Evolutionary conservation across 2,329 filamentous ascomycete species (phyloP).

Genomic region (Aspergillus intermedius): DNA sequence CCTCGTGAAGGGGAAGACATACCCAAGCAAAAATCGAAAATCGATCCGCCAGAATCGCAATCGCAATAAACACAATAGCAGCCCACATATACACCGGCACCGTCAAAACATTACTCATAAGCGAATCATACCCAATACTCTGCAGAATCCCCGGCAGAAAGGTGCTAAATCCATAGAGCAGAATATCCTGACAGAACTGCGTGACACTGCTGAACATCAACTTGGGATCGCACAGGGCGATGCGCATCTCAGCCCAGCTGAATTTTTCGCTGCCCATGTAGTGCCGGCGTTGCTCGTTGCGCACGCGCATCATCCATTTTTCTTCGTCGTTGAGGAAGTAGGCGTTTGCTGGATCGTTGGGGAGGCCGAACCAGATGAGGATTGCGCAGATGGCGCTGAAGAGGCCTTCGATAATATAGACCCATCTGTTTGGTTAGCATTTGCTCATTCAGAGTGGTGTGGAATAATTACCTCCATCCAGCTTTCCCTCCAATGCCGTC

Average conservation of each 20-base stretch:
- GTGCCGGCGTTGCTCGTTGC: conserved; percentile 39
- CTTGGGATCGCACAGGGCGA: conserved; percentile 46
- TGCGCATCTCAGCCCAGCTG: conserved; percentile 45
- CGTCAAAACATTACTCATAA: conserved; percentile 49
- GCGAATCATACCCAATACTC: conserved; percentile 46
- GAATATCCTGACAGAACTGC: conserved; percentile 49
- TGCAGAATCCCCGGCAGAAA: conserved; percentile 53
- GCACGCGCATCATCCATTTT: conserved; percentile 45
- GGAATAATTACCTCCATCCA: conserved; percentile 40
- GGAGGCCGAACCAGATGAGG: conserved; percentile 43
- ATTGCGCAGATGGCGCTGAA: conserved; percentile 39
- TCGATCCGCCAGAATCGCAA: conserved; percentile 45
- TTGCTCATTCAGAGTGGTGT: neutral
- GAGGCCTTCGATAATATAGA: conserved; percentile 48
- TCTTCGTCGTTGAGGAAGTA: conserved; percentile 47
- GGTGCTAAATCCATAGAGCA: conserved; percentile 53
- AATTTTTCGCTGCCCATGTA: conserved; percentile 49
- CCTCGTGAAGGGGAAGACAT: neutral
- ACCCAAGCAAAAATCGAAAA: conserved; percentile 25
- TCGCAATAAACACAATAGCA: conserved; percentile 39
- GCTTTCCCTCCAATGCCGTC: conserved; percentile 40
- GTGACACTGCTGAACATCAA: conserved; percentile 45
- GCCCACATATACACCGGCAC: conserved; percentile 53
- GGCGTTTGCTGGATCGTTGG: conserved; percentile 42
- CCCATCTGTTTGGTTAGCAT: conserved; percentile 26